phyloP scores from a whole-genome alignment of 2,329 filamentous ascomycete species.

The Penicillium decumbens region DNA sequence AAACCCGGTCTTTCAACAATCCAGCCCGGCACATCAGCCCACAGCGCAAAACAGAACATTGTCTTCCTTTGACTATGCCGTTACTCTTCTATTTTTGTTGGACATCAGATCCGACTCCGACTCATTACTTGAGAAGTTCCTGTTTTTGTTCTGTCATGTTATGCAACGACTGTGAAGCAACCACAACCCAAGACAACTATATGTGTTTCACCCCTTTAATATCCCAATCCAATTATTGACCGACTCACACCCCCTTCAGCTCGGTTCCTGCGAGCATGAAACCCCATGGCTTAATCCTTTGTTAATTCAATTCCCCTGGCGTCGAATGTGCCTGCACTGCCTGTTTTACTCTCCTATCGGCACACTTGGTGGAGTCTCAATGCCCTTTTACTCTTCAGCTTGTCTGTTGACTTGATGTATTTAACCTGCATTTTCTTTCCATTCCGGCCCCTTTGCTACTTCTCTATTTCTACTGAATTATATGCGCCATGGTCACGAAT shows the following conservation, averaged over 20 bases:
- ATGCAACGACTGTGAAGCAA: neutral
- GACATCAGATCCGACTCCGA: neutral
- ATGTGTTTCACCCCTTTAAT: neutral
- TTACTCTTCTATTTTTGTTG: neutral
- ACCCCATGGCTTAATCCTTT: neutral
- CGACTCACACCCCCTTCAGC: neutral
- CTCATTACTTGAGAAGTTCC: neutral
- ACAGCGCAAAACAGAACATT: neutral
- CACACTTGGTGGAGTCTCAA: neutral
- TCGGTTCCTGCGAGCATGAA: neutral
- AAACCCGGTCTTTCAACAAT: neutral
- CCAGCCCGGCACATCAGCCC: neutral
- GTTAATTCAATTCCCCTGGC: neutral
- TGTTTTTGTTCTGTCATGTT: neutral
- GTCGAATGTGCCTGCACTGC: neutral
- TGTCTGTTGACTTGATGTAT: neutral
- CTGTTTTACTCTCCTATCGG: neutral
- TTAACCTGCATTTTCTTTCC: neutral
- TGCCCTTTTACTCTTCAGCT: neutral
- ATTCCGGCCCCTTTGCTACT: neutral
- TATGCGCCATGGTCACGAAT: conserved; percentile 11
- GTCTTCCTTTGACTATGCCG: neutral
- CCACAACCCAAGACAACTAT: neutral
- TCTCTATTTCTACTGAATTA: neutral
- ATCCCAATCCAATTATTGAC: neutral